Percentiles rank a stretch among this genome's conserved stretches.
Evolutionary conservation across 192 early-diverging fungal genomes (phyloP).

Genomic region (Coemansia reversa): DNA sequence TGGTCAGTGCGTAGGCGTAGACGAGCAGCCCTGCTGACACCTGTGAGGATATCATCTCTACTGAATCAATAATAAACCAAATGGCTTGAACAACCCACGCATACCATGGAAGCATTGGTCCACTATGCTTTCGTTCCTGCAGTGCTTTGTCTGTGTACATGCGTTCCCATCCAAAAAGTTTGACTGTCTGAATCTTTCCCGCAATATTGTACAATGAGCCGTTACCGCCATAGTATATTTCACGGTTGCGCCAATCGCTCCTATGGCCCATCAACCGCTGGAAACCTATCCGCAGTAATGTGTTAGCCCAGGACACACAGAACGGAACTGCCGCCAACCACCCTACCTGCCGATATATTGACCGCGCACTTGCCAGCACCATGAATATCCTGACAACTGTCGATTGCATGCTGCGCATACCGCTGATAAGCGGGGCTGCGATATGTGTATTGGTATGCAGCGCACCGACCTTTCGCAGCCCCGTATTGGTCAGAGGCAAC

Average conservation of each 20-base stretch:
- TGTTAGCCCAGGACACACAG: neutral
- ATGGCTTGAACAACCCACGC: constrained; percentile 8
- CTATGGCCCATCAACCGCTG: neutral
- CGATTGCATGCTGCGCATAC: constrained; percentile 1
- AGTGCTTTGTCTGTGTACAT: constrained; percentile 16
- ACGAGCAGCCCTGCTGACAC: constrained; percentile 6
- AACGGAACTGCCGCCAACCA: constrained; percentile 22
- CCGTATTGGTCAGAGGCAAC: constrained; percentile 16
- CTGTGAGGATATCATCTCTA: constrained; percentile 1
- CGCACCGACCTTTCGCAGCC: constrained; percentile 8
- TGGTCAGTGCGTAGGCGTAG: constrained; percentile 4
- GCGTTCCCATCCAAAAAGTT: constrained; percentile 45
- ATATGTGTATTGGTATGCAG: neutral
- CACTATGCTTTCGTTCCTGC: neutral
- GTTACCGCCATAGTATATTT: neutral
- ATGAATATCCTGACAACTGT: constrained; percentile 4
- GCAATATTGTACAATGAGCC: constrained; percentile 11
- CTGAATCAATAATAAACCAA: constrained; percentile 12
- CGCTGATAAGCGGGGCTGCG: neutral
- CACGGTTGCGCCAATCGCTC: constrained; percentile 1
- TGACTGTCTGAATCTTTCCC: constrained; percentile 25
- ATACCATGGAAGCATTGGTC: constrained; percentile 28
- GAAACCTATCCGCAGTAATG: neutral
- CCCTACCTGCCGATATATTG: constrained; percentile 23
- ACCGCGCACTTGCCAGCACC: constrained; percentile 5